Evolutionary conservation across 495 filamentous ascomycete species (phyloP).

Genomic region (Talaromyces thailandensis): DNA sequence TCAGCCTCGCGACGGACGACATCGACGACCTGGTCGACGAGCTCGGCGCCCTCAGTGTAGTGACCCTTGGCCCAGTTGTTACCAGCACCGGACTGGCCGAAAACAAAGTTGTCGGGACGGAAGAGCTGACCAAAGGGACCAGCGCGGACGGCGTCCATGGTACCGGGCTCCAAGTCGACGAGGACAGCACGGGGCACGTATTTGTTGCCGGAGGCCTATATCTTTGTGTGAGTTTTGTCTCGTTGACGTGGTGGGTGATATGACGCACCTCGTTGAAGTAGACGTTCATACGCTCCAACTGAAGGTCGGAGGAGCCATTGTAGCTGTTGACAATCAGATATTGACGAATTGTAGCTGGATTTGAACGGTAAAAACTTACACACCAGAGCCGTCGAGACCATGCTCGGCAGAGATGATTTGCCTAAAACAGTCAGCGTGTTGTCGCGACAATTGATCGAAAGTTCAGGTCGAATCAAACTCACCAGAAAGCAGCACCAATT

Average conservation of each 20-base stretch:
- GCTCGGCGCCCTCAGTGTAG: constrained; percentile 99
- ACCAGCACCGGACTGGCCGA: constrained; percentile 97
- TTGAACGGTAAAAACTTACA: constrained; percentile 46
- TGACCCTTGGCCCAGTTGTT: constrained; percentile 99
- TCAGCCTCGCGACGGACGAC: constrained; percentile 99
- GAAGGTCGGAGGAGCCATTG: constrained; percentile 95
- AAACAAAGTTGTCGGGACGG: constrained; percentile 99
- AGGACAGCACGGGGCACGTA: constrained; percentile 99
- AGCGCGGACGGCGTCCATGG: constrained; percentile 99
- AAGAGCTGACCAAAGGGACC: constrained; percentile 99
- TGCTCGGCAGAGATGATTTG: constrained; percentile 98
- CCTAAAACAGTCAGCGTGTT: constrained; percentile 40
- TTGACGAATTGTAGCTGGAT: not conserved
- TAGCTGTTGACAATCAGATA: constrained; percentile 51
- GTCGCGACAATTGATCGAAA: constrained; percentile 9
- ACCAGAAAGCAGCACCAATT: constrained; percentile 99
- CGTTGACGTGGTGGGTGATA: not conserved
- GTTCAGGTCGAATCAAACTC: constrained; percentile 20
- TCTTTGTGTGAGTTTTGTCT: constrained; percentile 13
- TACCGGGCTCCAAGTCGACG: constrained; percentile 94
- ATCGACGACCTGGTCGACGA: constrained; percentile 96
- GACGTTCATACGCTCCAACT: constrained; percentile 99
- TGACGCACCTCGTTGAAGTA: constrained; percentile 97
- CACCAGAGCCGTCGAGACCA: constrained; percentile 91
- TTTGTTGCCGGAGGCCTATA: constrained; percentile 87